Base-by-base conservation (phyloP, 805 yeast genomes). In the Monosporozyma yasuniensis region DNA sequence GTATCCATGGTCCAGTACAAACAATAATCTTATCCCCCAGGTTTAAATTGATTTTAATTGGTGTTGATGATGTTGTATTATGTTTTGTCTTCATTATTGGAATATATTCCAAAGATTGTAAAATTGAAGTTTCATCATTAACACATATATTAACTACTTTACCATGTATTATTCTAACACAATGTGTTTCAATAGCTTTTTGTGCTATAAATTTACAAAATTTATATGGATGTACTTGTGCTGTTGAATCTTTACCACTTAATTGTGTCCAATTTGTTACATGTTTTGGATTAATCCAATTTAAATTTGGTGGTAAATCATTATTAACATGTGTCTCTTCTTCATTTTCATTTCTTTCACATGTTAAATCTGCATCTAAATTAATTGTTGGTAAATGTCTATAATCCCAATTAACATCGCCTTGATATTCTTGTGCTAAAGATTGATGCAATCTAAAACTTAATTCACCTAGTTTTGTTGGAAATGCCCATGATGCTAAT, bases 1-100 rank as follows among this genome's bases (percentile, higher is more conserved):
- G 84, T 2, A 97, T 89, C 99, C 99, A 91, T 11, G 99, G 99
- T 0, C 99, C 99, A 57, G 87, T 86, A 0, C 95, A 74, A 59
- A 93, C 72, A 10, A 91, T 82, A n/a, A 88, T 81, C 58, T 86
- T 82, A 61, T 86, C 87, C 49, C 87, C n/a, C 14, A n/a, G 3
- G 7, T 3, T 5, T 5, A 32, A n/a, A 12, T 32, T 5, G 5
- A 32, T 14, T 14, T 32, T 1, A 32, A 5, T 25, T 25, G 27
- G 27, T 25, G 18, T 32, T 1, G 35, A 32, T 32, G 5, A 12
- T 7, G 14, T 4, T 14, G 11, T 12, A 6, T 30, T 12, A 32
- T 12, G 35, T 32, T 12, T 32, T n/a, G 7, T 14, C 7, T 32
- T 32, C 16, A 12, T 32, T 14, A 32, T 14, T 12, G 35, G 35